A percentile compares a stretch with the other conserved stretches of the same genome.
phyloP scores from a whole-genome alignment of 2,329 filamentous ascomycete genomes.

The Rutstroemia sp. region DNA sequence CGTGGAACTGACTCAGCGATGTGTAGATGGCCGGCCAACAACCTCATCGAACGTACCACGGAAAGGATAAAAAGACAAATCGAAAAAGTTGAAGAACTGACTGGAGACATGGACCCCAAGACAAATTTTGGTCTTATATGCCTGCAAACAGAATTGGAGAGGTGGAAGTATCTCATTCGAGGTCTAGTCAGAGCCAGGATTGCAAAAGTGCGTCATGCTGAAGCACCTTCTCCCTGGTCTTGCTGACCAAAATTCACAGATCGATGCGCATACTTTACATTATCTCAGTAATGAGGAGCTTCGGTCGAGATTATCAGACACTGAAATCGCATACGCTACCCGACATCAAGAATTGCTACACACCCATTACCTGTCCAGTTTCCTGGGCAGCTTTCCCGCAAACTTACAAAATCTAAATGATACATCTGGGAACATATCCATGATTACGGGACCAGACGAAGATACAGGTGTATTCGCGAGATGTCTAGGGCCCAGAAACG shows the following conservation, averaged over 20 bases:
- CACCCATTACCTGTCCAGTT: slow-evolving; percentile 77
- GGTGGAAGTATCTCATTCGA: slow-evolving; percentile 79
- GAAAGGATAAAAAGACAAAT: slow-evolving; percentile 63
- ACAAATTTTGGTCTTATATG: slow-evolving; percentile 91
- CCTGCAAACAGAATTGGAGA: slow-evolving; percentile 90
- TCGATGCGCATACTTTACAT: slow-evolving; percentile 70
- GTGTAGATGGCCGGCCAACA: slow-evolving; percentile 55
- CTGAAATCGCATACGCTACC: slow-evolving; percentile 75
- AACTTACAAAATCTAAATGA: slow-evolving; percentile 82
- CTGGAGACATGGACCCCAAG: slow-evolving; percentile 78
- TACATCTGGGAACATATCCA: slow-evolving; percentile 78
- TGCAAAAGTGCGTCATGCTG: background rate
- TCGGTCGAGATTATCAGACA: slow-evolving; percentile 59
- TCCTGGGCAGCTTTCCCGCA: slow-evolving; percentile 73
- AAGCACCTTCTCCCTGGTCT: slow-evolving; percentile 43
- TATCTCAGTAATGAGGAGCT: slow-evolving; percentile 54
- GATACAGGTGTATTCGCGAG: slow-evolving; percentile 81
- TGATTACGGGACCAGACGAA: slow-evolving; percentile 83
- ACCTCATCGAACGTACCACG: slow-evolving; percentile 76
- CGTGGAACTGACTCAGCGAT: slow-evolving; percentile 2
- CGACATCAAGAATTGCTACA: slow-evolving; percentile 80
- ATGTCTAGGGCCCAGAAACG: slow-evolving; percentile 52
- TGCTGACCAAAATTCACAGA: slow-evolving; percentile 81
- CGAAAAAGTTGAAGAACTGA: slow-evolving; percentile 66
- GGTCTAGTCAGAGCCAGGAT: slow-evolving; percentile 9